These are phyloP conservation scores for Amanita fuliginea DNA, from an alignment of 768 basidiomycete genomes.

Conservation along the genomic window DNA sequence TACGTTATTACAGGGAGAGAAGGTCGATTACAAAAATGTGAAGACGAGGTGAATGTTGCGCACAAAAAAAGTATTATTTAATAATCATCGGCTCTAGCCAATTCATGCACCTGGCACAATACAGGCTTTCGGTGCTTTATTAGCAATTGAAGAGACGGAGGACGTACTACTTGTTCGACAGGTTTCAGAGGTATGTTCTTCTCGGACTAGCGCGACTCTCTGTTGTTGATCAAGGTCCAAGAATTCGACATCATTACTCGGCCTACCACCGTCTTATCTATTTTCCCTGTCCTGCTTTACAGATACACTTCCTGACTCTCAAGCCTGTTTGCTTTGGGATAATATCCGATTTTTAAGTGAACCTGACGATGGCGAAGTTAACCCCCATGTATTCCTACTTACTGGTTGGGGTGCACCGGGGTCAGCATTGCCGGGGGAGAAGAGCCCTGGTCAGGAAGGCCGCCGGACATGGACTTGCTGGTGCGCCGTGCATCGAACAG, in stretches of 20 bases:
- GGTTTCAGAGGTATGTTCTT: conserved; percentile 57
- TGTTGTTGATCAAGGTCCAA: conserved; percentile 14
- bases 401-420: conserved; percentile 65
- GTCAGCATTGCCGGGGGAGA: conserved; percentile 19
- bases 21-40: conserved; percentile 52
- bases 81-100: conserved; percentile 30
- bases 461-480: conserved; percentile 53
- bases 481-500: conserved; percentile 53
- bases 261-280: conserved; percentile 57
- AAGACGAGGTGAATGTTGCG: conserved; percentile 52
- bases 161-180: conserved; percentile 57
- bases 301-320: conserved; percentile 51
- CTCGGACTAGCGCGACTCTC: background rate
- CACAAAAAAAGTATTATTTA: background rate
- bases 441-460: conserved; percentile 19
- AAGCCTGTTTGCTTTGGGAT: conserved; percentile 61
- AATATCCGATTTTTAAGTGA: conserved; percentile 61
- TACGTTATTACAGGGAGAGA: conserved; percentile 64
- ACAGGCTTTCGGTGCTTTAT: conserved; percentile 75
- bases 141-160: conserved; percentile 53
- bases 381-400: conserved; percentile 57
- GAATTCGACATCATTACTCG: conserved; percentile 70
- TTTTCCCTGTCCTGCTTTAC: conserved; percentile 68
- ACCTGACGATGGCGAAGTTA: conserved; percentile 32
- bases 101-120: conserved; percentile 75